Conservation (phyloP, 306 rosid genomes). For the Prunus campanulata region DNA sequence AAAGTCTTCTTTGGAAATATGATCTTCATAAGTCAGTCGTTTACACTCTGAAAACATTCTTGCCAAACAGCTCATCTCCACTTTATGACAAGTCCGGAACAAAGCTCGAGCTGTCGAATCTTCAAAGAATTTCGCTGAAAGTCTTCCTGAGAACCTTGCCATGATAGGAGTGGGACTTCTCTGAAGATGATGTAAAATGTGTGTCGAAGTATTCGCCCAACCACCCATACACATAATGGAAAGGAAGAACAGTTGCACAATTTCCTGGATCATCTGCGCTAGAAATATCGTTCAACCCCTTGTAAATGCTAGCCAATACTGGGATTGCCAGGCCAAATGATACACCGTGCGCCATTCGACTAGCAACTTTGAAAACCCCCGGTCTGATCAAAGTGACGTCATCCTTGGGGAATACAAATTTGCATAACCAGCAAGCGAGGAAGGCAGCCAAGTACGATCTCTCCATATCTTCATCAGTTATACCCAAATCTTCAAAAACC, state of each 20-base stretch:
- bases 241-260: not conserved
- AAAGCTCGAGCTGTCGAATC: too few species aligned
- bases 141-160: too few species aligned
- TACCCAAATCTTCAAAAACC: too few species aligned
- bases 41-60: too few species aligned
- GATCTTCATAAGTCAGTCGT: too few species aligned
- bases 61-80: accelerated
- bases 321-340: not conserved
- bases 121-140: too few species aligned
- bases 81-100: too few species aligned
- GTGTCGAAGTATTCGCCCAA: not conserved
- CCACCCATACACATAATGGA: not conserved
- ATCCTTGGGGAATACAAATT: not conserved
- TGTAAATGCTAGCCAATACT: not conserved
- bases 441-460: not conserved
- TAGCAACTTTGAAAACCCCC: not conserved
- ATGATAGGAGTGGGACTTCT: too few species aligned
- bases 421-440: not conserved
- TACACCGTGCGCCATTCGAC: not conserved
- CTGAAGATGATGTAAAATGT: too few species aligned
- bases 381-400: not conserved
- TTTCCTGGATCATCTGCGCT: not conserved
- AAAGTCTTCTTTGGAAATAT: too few species aligned
- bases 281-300: not conserved
- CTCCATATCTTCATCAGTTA: too few species aligned